A percentile compares a stretch with the other conserved stretches of the same genome.
These are phyloP conservation scores for Diaporthe citrichinensis DNA, from an alignment of 2,329 filamentous ascomycete species.

Conservation along the genomic window DNA sequence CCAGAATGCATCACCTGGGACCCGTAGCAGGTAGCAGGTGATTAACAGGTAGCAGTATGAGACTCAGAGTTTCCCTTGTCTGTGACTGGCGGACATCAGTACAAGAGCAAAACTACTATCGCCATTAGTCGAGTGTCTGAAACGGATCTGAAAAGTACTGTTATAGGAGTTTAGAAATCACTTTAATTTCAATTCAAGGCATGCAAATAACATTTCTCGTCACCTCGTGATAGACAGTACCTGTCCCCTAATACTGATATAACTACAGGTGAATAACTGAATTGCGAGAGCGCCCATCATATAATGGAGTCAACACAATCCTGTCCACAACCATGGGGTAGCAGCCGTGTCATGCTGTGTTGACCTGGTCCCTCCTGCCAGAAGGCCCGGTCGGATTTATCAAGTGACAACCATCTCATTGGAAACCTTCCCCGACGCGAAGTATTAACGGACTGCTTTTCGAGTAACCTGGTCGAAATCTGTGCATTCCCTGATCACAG, in stretches of 20 bases:
- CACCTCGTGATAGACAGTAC: no score
- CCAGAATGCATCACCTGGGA: no score
- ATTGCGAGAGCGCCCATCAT: not conserved
- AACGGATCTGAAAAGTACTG: not conserved
- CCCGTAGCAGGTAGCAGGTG: no score
- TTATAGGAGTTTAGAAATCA: not conserved
- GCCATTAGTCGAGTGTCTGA: no score
- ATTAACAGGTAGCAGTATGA: no score
- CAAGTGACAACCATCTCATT: no score
- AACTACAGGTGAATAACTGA: no score
- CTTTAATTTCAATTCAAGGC: not conserved
- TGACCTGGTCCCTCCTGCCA: not conserved
- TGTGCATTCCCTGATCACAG: not conserved
- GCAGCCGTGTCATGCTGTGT: not conserved
- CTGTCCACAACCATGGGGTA: fast-evolving
- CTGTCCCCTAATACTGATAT: not conserved
- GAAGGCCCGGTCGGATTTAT: fast-evolving
- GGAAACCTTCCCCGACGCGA: fast-evolving
- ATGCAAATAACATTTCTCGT: not conserved
- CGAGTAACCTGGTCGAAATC: constrained; percentile 12
- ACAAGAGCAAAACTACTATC: not conserved
- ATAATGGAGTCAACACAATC: not conserved
- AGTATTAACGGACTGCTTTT: not conserved
- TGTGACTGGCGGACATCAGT: not conserved
- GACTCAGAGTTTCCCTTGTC: not conserved